These are phyloP conservation scores for Stentor roeselii DNA, from an alignment of 73 alveolate genomes.

Conservation along the genomic window DNA sequence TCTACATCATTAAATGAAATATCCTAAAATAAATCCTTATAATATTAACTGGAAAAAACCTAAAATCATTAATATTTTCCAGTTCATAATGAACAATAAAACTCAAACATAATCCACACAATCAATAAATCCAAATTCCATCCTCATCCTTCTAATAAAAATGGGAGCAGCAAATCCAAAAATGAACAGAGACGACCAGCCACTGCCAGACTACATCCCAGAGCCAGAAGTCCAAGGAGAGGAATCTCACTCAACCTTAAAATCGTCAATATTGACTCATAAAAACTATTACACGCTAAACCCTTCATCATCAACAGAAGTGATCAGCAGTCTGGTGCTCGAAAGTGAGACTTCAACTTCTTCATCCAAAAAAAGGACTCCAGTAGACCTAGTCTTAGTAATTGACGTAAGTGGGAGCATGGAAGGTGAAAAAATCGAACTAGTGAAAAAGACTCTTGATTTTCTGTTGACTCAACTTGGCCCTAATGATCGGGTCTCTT, in stretches of 20 bases:
- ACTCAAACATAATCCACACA: too few species aligned
- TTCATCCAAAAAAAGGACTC: not conserved
- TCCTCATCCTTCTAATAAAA: too few species aligned
- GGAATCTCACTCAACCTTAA: not conserved
- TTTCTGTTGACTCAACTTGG: constrained; percentile 42
- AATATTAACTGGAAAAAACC: too few species aligned
- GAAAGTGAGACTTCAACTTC: not conserved
- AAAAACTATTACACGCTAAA: not conserved
- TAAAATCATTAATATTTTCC: too few species aligned
- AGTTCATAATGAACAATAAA: too few species aligned
- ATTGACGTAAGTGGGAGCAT: constrained; percentile 68
- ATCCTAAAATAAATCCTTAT: too few species aligned
- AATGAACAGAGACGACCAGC: not conserved
- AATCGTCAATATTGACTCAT: not conserved
- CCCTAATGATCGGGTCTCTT: constrained; percentile 55
- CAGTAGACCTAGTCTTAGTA: constrained; percentile 67
- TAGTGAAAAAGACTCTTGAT: constrained; percentile 50
- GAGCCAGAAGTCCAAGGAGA: not conserved
- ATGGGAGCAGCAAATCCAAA: not conserved
- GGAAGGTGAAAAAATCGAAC: constrained; percentile 51
- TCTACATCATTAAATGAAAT: too few species aligned
- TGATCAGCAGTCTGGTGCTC: not conserved
- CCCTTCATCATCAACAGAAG: not conserved
- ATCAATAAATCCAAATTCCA: too few species aligned
- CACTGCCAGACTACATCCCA: not conserved